Evolutionary conservation across 768 basidiomycete species (phyloP).

Genomic region (Suillus hirtellus): DNA sequence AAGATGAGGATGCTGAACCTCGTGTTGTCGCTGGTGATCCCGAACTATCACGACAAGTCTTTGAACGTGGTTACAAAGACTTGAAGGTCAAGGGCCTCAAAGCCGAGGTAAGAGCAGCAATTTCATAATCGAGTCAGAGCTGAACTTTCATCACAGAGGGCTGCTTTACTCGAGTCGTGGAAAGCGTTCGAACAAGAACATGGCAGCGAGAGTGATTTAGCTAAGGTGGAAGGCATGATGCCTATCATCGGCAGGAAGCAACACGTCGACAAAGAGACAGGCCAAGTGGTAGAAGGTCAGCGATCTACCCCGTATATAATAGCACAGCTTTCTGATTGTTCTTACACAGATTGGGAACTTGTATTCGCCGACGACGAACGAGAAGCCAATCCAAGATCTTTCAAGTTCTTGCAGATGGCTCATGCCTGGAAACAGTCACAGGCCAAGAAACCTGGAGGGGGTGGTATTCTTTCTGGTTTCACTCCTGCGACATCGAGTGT

Average conservation of each 20-base stretch:
- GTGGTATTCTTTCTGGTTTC: conserved; percentile 47
- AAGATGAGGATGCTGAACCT: conserved; percentile 48
- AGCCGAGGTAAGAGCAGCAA: conserved; percentile 65
- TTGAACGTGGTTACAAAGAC: conserved; percentile 86
- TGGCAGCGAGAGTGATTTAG: conserved; percentile 70
- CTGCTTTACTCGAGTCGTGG: conserved; percentile 92
- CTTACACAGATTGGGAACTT: conserved; percentile 82
- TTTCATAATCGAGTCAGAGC: background rate
- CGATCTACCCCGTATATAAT: conserved; percentile 11
- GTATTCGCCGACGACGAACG: conserved; percentile 96
- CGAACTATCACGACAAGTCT: conserved; percentile 70
- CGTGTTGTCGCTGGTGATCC: conserved; percentile 74
- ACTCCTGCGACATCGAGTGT: conserved; percentile 37
- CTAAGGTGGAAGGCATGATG: conserved; percentile 90
- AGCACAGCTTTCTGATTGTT: conserved; percentile 6
- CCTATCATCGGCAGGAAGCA: conserved; percentile 87
- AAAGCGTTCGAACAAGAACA: conserved; percentile 87
- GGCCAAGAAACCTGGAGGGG: conserved; percentile 39
- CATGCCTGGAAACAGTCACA: conserved; percentile 81
- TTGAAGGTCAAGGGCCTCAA: conserved; percentile 80
- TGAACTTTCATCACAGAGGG: conserved; percentile 56
- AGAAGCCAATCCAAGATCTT: conserved; percentile 88
- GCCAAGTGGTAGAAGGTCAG: conserved; percentile 83
- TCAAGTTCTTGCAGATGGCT: conserved; percentile 95
- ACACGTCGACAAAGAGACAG: conserved; percentile 81